Percentiles rank a stretch among this genome's conserved stretches.
Conservation (phyloP, 1,284 basidiomycete species). For the Sanghuangporus weigelae region DNA sequence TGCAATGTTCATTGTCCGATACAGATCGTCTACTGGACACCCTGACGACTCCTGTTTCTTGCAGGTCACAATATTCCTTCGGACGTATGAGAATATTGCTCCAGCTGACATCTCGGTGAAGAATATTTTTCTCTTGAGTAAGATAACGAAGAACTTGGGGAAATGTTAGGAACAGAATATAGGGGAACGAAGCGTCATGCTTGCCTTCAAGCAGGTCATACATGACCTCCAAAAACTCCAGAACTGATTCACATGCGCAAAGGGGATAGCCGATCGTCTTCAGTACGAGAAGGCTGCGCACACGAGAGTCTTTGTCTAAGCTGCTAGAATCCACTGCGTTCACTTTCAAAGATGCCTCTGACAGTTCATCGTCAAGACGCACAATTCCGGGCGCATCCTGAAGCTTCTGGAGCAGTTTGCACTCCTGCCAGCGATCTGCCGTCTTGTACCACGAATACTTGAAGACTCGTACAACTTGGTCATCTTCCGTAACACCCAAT, state of each 20-base stretch:
- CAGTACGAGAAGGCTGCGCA: neutral
- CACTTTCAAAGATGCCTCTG: neutral
- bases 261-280: neutral
- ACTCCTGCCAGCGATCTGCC: neutral
- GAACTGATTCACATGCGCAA: neutral
- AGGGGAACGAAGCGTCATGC: neutral
- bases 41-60: neutral
- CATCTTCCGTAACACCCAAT: neutral
- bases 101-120: constrained; percentile 1
- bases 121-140: neutral
- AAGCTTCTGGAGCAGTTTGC: neutral
- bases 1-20: neutral
- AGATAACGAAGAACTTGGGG: neutral
- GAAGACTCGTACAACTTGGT: neutral
- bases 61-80: neutral
- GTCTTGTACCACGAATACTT: neutral
- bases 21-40: neutral
- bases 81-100: neutral
- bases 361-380: neutral
- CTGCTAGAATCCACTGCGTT: neutral
- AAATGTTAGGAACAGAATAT: neutral
- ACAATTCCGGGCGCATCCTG: neutral
- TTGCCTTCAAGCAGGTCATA: constrained; percentile 2
- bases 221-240: neutral
- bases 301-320: neutral